phyloP scores from a whole-genome alignment of 2,329 filamentous ascomycete genomes.

The Pseudogymnoascus sp. region DNA sequence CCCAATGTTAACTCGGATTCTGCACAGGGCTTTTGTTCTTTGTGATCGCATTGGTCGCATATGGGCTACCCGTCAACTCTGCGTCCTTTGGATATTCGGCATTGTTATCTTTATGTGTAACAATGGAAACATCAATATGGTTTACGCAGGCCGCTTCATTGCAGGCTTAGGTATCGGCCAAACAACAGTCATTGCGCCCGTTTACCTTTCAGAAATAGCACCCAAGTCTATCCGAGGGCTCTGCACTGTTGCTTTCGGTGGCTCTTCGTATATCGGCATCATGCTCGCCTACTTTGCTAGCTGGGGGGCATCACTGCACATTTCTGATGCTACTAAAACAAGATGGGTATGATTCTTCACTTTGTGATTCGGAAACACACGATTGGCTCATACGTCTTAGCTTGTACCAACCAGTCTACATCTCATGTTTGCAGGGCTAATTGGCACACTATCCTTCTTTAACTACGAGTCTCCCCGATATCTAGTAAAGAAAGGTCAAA shows the following conservation, averaged over 20 bases:
- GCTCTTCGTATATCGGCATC: slow-evolving; percentile 20
- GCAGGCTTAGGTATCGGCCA: slow-evolving; percentile 36
- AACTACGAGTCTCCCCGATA: slow-evolving; percentile 63
- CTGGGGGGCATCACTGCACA: slow-evolving; percentile 24
- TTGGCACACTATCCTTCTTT: slow-evolving; percentile 60
- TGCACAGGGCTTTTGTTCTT: slow-evolving; percentile 13
- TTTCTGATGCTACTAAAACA: slow-evolving; percentile 23
- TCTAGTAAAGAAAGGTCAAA: slow-evolving; percentile 55
- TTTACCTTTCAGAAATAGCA: slow-evolving; percentile 16
- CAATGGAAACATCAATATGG: slow-evolving; percentile 17
- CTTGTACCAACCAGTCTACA: slow-evolving; percentile 67
- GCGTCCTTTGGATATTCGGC: slow-evolving; percentile 20
- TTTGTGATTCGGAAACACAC: not conserved
- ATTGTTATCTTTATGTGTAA: slow-evolving; percentile 29
- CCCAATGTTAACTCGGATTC: not conserved
- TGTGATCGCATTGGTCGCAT: slow-evolving; percentile 25
- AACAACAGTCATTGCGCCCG: not conserved
- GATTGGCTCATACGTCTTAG: slow-evolving; percentile 34
- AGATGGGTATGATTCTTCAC: not conserved
- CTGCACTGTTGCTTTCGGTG: slow-evolving; percentile 22
- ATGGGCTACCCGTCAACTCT: slow-evolving; percentile 22
- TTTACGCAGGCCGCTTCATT: slow-evolving; percentile 36
- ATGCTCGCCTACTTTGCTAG: slow-evolving; percentile 23
- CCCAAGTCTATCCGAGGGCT: slow-evolving; percentile 21
- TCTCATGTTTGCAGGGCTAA: slow-evolving; percentile 67